Base-by-base conservation (phyloP, 352 stramenopile genomes). In the Phytopythium sindhum region DNA sequence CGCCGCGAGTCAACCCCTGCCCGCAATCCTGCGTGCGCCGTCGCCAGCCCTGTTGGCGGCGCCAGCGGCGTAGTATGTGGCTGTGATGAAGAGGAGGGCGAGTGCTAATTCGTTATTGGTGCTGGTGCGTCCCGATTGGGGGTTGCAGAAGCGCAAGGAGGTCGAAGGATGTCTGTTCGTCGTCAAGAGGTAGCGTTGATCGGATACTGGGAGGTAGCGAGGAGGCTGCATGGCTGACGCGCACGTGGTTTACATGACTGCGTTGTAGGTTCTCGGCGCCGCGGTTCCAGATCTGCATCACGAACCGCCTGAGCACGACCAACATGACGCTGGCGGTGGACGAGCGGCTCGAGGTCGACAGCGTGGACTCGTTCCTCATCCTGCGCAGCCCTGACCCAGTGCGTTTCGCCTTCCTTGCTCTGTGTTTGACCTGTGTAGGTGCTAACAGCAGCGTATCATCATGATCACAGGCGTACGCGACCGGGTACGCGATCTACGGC, bases 261-360 rank as follows among this genome's bases (percentile, higher is more conserved):
- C 12, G 15, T 24, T 2, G 28, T 35, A 93, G 85, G 75, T 88
- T 81, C 57, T 82, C 83, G 51, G 69, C 83, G 24, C 87, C 87
- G 35, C 83, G 80, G 54, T 93, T 92, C 71, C 87, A 95, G 75
- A 86, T 95, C 59, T 90, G 89, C 54, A 84, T 95, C n/a, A 95
- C 91, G 68, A 95, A 95, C 67, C 87, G 87, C n/a, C 60, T 95
- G 64, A 95, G 82, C 66, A 95, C 87, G 56, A 92, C 82, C 52
- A 95, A 95, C 65, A 89, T 95, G 80, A 84, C 80, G 69, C 80
- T 95, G 61, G 61, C 80, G 12, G 67, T 95, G 50, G 78, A 91
- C 60, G 84, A 78, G 31, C 69, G 73, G 61, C 77, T 95, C 6
- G 75, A 92, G 57, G 81, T 95, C 50, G 86, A 93, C 73, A 92